phyloP scores from a whole-genome alignment of 1,139 yeast genomes.

The Blastobotrys capitulatus region DNA sequence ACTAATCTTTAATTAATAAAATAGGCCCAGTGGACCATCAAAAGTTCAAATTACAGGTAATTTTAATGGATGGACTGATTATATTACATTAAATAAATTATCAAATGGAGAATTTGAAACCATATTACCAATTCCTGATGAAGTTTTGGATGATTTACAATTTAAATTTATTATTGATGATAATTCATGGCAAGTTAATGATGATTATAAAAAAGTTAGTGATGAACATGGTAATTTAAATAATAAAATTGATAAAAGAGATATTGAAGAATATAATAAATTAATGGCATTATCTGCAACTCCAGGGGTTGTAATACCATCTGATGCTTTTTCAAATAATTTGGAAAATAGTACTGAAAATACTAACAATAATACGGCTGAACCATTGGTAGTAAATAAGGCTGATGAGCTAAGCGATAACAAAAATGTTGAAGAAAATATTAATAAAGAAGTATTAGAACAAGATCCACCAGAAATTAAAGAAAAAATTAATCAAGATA shows the following conservation, averaged over 20 bases:
- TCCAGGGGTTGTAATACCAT: slow-evolving; percentile 4
- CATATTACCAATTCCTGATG: slow-evolving; percentile 42
- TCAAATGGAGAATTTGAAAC: slow-evolving; percentile 56
- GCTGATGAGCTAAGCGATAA: background rate
- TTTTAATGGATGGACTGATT: slow-evolving; percentile 68
- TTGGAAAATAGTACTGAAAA: background rate
- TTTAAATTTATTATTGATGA: slow-evolving; percentile 65
- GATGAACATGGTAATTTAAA: slow-evolving; percentile 56
- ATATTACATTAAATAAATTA: slow-evolving; percentile 53
- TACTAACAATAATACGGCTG: background rate
- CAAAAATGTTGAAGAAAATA: background rate
- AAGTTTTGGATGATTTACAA: background rate
- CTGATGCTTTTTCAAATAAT: background rate
- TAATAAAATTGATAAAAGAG: slow-evolving; percentile 43
- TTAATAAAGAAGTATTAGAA: too few relatives aligned
- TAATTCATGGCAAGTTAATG: slow-evolving; percentile 50
- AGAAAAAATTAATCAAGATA: too few relatives aligned
- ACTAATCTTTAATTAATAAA: background rate
- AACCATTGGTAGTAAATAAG: background rate
- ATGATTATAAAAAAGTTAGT: slow-evolving; percentile 40
- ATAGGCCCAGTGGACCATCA: slow-evolving; percentile 70
- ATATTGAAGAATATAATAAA: background rate
- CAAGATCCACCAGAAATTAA: background rate
- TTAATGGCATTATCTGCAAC: background rate
- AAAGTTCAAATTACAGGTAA: slow-evolving; percentile 72